Evolutionary conservation across 192 early-diverging fungal genomes (phyloP), one percentile per base, ranked within the genome.

Genomic region (Backusella luteola): DNA sequence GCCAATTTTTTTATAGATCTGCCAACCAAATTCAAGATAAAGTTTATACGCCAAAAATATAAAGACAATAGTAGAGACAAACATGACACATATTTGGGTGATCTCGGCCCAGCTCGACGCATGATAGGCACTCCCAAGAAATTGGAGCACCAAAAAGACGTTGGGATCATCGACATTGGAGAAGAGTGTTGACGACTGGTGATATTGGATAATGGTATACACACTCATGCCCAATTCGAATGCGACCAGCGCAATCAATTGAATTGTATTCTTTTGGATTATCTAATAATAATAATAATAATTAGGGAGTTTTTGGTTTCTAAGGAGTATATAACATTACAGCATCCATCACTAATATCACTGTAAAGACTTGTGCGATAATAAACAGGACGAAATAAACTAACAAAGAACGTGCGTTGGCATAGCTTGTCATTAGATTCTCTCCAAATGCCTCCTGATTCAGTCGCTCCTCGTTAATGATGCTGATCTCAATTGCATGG

Each of bases 301-400:
- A 32, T 32, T 32, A 32, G 32, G 32, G 32, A 32, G 32, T 32
- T 32, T 2, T 3, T 32, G 32, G 32, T 32, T 32, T 32, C 32
- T 32, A 39, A 39, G 38, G 38, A 39, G 38, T 63, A 73, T 41
- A 63, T 59, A 39, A n/a, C 38, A 59, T 76, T 79, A 93, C 92
- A 34, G 96, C 96, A 85, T 98, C 96, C 83, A 91, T 88, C 77
- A 91, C 89, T 49, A 98, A 84, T 36, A 90, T 89, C 38, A 96
- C 85, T 67, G 91, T 89, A 74, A 96, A 98, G 39, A 98, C 46
- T 79, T 96, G 94, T 8, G 94, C 93, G 4, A 94, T 86, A 46
- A 95, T 94, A 80, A 98, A 98, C 46, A 98, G 87, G 1, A 93
- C 87, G 81, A 94, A 89, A 83, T 98, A 98, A 23, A 96, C 94